Evolutionary conservation across 192 early-diverging fungal genomes (phyloP), one percentile per base, ranked within the genome.

Genomic region (Dissophora ornata): DNA sequence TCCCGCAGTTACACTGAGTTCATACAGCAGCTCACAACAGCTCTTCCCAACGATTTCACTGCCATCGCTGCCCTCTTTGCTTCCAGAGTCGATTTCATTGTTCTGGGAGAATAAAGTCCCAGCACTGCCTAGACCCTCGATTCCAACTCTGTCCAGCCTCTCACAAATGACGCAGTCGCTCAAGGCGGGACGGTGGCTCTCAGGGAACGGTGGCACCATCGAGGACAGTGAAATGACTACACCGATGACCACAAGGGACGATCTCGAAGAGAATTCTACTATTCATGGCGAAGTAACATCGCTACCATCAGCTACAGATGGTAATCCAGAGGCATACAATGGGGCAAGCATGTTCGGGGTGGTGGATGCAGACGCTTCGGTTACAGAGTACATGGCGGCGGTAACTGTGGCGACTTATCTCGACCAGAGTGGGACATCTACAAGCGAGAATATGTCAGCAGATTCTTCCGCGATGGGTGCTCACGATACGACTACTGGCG

Each of bases 1-100:
- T 3, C 84, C 84, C 0, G 83, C 89, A 0, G 80, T 87, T 25
- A 71, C 79, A 0, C 60, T 89, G 22, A 52, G 21, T 6, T 67
- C 73, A 12, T 67, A 67, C 19, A 59, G 45, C 44, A 56, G 30
- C 47, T 56, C 51, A 0, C 63, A 61, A n/a, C 48, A 42, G 24
- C 59, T 67, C 8, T 77, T 77, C 18, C 67, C 67, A 19, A 61
- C 67, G 3, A 21, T 69, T 15, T 67, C 73, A 4, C 54, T 77
- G 3, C 73, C 65, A 19, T 62, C 64, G 5, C 34, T 77, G 36
- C 73, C 73, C 15, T 68, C 56, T 3, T n/a, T 68, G 13, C 56
- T 58, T 28, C 66, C 56, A 48, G 71, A 42, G 26, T 61, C 71
- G 18, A 48, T 77, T 21, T 62, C 73, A 3, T 47, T 64, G 0